A percentile compares a stretch with the other conserved stretches of the same genome.
phyloP scores from a whole-genome alignment of 2,329 filamentous ascomycete species.

The Aureobasidium leucospermi region DNA sequence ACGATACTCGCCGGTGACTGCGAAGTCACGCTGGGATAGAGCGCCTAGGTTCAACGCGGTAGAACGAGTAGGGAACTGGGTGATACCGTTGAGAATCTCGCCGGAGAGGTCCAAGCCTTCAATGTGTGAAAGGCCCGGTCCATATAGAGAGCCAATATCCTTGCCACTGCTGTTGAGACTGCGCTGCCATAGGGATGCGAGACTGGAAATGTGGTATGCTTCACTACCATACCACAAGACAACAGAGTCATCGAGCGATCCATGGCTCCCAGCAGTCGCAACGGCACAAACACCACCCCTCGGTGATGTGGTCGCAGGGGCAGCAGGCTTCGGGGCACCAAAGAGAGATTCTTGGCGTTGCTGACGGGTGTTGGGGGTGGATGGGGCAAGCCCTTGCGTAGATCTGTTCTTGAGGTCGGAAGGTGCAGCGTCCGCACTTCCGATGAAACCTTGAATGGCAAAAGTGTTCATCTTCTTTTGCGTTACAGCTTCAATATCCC shows the following conservation, averaged over 20 bases:
- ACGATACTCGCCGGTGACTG: constrained; percentile 38
- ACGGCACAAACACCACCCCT: constrained; percentile 38
- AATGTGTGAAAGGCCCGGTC: constrained; percentile 34
- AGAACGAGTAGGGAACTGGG: constrained; percentile 33
- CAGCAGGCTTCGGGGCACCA: constrained; percentile 30
- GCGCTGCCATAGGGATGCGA: constrained; percentile 39
- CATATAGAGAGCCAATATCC: constrained; percentile 32
- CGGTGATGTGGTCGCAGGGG: constrained; percentile 24
- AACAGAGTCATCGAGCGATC: constrained; percentile 36
- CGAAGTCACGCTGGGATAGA: constrained; percentile 37
- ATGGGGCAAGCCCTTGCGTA: constrained; percentile 36
- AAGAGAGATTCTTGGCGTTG: constrained; percentile 40
- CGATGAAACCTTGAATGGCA: constrained; percentile 25
- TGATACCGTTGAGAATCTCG: constrained; percentile 37
- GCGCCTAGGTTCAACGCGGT: constrained; percentile 27
- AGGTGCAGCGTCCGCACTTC: constrained; percentile 18
- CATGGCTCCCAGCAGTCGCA: constrained; percentile 25
- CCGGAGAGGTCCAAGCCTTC: constrained; percentile 34
- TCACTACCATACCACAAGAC: constrained; percentile 41
- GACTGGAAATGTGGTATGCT: constrained; percentile 38
- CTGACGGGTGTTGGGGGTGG: constrained; percentile 45
- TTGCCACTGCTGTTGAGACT: constrained; percentile 25
- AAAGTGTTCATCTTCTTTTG: constrained; percentile 23
- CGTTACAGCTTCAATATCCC: constrained; percentile 33
- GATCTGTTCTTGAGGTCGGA: constrained; percentile 25